Base-by-base conservation (phyloP, 371 early-diverging fungal species). In the Rhizomucor pusillus region DNA sequence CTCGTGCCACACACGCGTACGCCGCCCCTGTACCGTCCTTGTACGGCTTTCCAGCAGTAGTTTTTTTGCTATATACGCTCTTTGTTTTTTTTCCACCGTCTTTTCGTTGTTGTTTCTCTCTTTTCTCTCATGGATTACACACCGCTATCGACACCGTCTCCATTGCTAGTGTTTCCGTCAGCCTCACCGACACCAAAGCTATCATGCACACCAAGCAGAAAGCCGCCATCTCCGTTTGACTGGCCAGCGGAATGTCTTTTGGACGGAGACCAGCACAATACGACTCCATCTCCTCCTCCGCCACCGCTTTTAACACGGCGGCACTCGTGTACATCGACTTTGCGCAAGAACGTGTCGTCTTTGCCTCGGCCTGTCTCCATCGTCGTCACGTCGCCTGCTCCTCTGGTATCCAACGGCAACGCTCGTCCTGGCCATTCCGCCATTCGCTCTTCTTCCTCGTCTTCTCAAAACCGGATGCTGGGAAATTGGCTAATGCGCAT, bases 141-240 rank as follows among this genome's bases (percentile, higher is more conserved):
- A 7, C 20, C 18, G 4, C 19, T 23, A 4, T 33, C 18, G 7
- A 39, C 35, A 5, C 25, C 60, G 5, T 50, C 60, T 7, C 50
- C 60, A 20, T 50, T 50, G 11, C 1, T 60, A 10, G 14, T 54
- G 9, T 60, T 60, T 20, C 60, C 60, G 7, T 25, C 54, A 14
- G 53, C 47, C 11, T 60, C 60, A 34, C 60, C 60, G 9, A 60
- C 60, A 29, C 60, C 60, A 11, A 60, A 60, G 36, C 18, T 60
- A 14, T 20, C 54, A n/a, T 54, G 60, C 46, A 54, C 55, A 33
- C 60, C 60, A 9, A 50, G 41, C 22, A 60, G 40, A 44, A 60
- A 60, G 29, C 55, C 60, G 14, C 41, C 46, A 16, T 54, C 60
- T 1, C 60, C 60, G 5, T 47, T 60, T 19, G 55, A 60, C 22